A percentile compares a stretch with the other conserved stretches of the same genome.
These are phyloP conservation scores for Pythium phragmiticola DNA, from an alignment of 352 stramenopile genomes.

Conservation along the genomic window DNA sequence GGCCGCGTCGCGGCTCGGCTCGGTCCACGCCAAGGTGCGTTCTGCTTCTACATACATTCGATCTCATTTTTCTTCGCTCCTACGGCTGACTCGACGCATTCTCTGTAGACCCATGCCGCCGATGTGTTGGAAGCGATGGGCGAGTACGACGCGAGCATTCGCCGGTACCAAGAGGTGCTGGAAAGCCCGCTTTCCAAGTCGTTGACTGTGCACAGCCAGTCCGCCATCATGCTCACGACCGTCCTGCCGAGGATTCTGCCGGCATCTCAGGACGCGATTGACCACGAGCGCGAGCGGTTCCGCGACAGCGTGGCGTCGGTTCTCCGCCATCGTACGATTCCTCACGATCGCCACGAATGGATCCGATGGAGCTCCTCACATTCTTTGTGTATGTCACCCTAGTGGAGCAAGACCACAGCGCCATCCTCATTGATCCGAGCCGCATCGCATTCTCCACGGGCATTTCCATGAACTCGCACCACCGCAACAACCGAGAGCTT, in stretches of 20 bases:
- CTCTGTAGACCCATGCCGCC: slow-evolving; percentile 45
- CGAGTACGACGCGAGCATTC: slow-evolving; percentile 50
- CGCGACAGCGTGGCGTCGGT: slow-evolving; percentile 41
- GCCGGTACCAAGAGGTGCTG: slow-evolving; percentile 38
- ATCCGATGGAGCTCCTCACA: background rate
- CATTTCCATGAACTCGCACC: slow-evolving; percentile 59
- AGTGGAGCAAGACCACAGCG: slow-evolving; percentile 33
- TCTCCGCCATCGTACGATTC: slow-evolving; percentile 33
- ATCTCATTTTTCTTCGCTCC: too few relatives aligned
- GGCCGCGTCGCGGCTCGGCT: slow-evolving; percentile 38
- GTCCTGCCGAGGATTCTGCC: slow-evolving; percentile 68
- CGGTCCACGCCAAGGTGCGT: slow-evolving; percentile 49
- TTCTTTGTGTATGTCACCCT: background rate
- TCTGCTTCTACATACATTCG: background rate
- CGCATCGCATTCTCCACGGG: slow-evolving; percentile 56
- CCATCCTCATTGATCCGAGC: slow-evolving; percentile 48
- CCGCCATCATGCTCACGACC: slow-evolving; percentile 52
- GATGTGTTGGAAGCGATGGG: slow-evolving; percentile 61
- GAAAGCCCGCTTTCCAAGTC: slow-evolving; percentile 1
- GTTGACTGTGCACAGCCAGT: slow-evolving; percentile 17
- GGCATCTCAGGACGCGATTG: slow-evolving; percentile 46
- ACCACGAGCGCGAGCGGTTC: slow-evolving; percentile 43
- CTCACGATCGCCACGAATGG: background rate
- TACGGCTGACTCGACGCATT: background rate
- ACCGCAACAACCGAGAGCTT: slow-evolving; percentile 68